Conservation (phyloP, 2,329 filamentous ascomycete species). For the Penicillium sp. region DNA sequence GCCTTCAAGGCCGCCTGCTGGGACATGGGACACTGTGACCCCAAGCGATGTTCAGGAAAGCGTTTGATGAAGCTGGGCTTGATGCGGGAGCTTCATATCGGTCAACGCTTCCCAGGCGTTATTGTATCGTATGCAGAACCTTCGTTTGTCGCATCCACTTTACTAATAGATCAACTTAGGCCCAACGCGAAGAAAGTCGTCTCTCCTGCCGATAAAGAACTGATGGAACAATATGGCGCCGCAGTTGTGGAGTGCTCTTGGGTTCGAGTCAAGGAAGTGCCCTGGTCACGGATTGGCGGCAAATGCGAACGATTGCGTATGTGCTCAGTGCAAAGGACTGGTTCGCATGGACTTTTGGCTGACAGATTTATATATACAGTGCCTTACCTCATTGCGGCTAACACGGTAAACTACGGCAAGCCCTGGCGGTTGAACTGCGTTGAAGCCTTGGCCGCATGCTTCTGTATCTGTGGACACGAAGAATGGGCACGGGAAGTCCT, state of each 20-base stretch:
- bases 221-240: conserved; percentile 84
- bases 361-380: conserved; percentile 42
- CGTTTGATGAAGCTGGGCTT: conserved; percentile 85
- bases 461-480: conserved; percentile 83
- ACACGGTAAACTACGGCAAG: conserved; percentile 94
- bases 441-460: conserved; percentile 88
- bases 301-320: conserved; percentile 77
- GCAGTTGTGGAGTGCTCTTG: conserved; percentile 97
- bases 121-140: conserved; percentile 67
- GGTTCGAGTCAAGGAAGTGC: conserved; percentile 88
- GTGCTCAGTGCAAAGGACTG: conserved; percentile 12
- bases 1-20: conserved; percentile 92
- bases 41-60: conserved; percentile 94
- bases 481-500: conserved; percentile 89
- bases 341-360: neutral
- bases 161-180: conserved; percentile 25
- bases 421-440: conserved; percentile 95
- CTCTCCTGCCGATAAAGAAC: conserved; percentile 75
- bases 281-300: conserved; percentile 86
- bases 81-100: conserved; percentile 89
- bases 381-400: conserved; percentile 93
- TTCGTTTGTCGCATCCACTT: neutral
- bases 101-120: conserved; percentile 87
- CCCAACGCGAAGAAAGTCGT: conserved; percentile 87
- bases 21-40: conserved; percentile 97